Evolutionary conservation across 805 yeast species (phyloP), one percentile per base, ranked within the genome.

Genomic region (Saccharomycopsis olivae): DNA sequence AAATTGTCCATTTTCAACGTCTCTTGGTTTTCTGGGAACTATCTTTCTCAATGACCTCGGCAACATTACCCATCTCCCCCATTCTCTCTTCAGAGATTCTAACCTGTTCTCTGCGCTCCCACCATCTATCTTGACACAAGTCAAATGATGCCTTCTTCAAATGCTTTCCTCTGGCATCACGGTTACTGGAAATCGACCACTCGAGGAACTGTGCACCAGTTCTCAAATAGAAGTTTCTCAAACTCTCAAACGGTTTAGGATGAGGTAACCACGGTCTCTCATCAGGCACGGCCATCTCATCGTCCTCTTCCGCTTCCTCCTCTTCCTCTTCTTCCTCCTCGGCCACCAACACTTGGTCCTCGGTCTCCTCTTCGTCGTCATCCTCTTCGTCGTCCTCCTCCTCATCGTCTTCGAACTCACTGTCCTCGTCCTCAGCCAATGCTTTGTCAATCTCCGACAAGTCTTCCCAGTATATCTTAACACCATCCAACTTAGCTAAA

Each of bases 251-350:
- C 5, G 95, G 79, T 54, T 88, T 87, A 27, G 98, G 98, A 57
- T 88, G 96, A 35, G 97, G 96, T 40, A 89, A 68, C 95, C 95
- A 89, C 14, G 98, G 96, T 56, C 95, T 74, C 33, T 80, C 82
- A 59, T 89, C 98, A 14, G 95, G 94, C 50, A 79, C 72, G 47
- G 75, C 84, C 34, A 75, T 77, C 46, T 72, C 80, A 3, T 67
- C 75, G 23, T 66, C 79, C 34, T 66, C 78, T 2, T 56, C 72
- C 11, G 68, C 84, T 31, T 69, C 81, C 32, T 70, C 80, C 31
- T 75, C 87, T 32, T 75, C 84, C n/a, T 71, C 84, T 19, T 72
- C 84, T 16, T 71, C 81, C 8, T 62, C 78, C 19, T 64, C 70
- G 3, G 66, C 68, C 3, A 61, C 61, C 8, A 60, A 56, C 21